phyloP scores from a whole-genome alignment of 2,329 filamentous ascomycete genomes.

The Fusarium sp. region DNA sequence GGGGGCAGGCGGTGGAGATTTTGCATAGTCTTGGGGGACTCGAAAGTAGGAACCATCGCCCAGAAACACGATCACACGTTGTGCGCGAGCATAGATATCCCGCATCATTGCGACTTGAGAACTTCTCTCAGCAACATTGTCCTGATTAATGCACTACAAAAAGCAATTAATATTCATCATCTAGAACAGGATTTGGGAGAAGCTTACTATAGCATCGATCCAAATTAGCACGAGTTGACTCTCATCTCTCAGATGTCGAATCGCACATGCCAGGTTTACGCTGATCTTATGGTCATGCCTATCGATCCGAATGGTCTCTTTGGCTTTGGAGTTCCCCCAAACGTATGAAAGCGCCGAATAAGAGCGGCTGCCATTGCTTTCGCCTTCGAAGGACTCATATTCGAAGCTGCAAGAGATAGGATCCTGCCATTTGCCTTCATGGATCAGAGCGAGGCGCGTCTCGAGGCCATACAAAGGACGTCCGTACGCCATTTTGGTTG shows the following conservation, averaged over 20 bases:
- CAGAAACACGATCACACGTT: fast-evolving
- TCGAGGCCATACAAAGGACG: not conserved
- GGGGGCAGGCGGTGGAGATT: not conserved
- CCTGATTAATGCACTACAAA: not conserved
- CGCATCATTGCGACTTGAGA: not conserved
- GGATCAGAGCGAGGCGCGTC: not conserved
- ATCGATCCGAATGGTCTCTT: not conserved
- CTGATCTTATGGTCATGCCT: not conserved
- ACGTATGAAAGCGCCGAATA: not conserved
- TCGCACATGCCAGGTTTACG: not conserved
- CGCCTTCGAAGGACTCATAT: fast-evolving
- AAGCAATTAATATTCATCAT: no score
- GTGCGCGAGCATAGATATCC: not conserved
- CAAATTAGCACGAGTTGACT: not conserved
- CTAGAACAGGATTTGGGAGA: fast-evolving
- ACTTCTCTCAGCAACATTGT: fast-evolving
- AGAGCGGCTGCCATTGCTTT: no score
- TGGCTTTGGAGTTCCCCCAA: not conserved
- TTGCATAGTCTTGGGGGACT: not conserved
- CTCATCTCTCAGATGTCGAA: not conserved
- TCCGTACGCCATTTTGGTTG: not conserved
- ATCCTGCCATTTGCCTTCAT: not conserved
- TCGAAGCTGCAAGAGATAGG: not conserved
- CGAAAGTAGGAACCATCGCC: not conserved
- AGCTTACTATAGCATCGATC: not conserved